A percentile compares a stretch with the other conserved stretches of the same genome.
These are phyloP conservation scores for Galerina sulciceps DNA, from an alignment of 768 basidiomycete species.

Conservation along the genomic window DNA sequence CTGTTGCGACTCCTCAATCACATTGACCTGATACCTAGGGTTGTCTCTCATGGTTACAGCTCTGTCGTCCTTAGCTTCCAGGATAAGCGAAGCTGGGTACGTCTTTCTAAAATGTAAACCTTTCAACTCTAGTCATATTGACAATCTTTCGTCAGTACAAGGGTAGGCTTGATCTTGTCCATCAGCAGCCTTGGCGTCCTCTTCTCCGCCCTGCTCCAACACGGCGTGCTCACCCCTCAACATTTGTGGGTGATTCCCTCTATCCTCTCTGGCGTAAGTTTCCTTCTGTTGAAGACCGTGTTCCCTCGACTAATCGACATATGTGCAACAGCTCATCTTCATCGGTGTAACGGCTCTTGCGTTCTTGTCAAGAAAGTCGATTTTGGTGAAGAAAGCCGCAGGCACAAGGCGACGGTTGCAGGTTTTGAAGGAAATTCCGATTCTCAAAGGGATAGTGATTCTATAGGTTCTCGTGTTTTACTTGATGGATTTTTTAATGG, in stretches of 20 bases:
- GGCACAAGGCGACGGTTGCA: conserved; percentile 1
- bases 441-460: conserved; percentile 9
- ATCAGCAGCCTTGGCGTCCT: conserved; percentile 36
- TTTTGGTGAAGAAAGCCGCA: conserved; percentile 11
- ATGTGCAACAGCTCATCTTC: conserved; percentile 14
- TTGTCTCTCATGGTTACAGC: conserved; percentile 22
- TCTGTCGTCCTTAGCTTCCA: conserved; percentile 19
- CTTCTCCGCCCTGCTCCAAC: conserved; percentile 38
- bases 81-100: conserved; percentile 20
- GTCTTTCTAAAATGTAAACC: neutral
- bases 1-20: neutral
- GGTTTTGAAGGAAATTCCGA: conserved; percentile 8
- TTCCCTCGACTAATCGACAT: neutral
- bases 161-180: conserved; percentile 38
- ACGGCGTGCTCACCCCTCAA: conserved; percentile 33
- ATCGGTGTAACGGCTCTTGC: conserved; percentile 20
- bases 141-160: conserved; percentile 28
- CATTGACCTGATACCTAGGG: conserved; percentile 13
- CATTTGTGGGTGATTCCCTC: conserved; percentile 38
- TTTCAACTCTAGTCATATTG: neutral
- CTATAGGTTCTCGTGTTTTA: neutral
- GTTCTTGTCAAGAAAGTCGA: conserved; percentile 20
- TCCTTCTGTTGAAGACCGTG: neutral
- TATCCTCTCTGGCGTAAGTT: conserved; percentile 38
- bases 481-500: neutral